These are phyloP conservation scores for Gelatoporia subvermispora DNA, from an alignment of 768 basidiomycete species.

Conservation along the genomic window DNA sequence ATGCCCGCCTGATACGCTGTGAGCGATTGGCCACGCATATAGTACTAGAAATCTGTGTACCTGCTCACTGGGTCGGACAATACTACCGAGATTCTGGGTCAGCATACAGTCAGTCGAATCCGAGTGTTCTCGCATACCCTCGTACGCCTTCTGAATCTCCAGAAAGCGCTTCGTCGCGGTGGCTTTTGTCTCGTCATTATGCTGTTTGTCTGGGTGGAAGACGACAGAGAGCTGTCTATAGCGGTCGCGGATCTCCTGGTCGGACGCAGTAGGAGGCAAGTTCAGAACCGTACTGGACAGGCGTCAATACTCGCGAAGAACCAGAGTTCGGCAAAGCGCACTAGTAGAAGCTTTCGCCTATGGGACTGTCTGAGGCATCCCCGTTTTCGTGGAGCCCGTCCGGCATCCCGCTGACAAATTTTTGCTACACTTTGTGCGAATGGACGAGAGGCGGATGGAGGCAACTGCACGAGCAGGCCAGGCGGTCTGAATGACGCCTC, in stretches of 20 bases:
- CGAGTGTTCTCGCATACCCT: conserved; percentile 41
- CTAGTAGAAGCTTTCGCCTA: conserved; percentile 7
- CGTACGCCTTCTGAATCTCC: conserved; percentile 79
- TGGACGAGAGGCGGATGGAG: background rate
- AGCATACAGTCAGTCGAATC: background rate
- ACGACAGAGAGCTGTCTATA: conserved; percentile 68
- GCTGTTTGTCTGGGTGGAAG: conserved; percentile 85
- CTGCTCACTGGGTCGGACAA: conserved; percentile 68
- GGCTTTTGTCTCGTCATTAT: conserved; percentile 46
- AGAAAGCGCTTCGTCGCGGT: conserved; percentile 66
- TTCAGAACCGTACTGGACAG: conserved; percentile 60
- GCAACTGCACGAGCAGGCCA: background rate
- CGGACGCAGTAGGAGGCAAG: conserved; percentile 56
- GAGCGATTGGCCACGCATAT: conserved; percentile 2
- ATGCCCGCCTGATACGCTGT: conserved; percentile 51
- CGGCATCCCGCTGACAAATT: background rate
- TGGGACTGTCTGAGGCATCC: no score
- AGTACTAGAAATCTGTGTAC: conserved; percentile 35
- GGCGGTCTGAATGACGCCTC: no score
- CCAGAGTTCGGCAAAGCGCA: background rate
- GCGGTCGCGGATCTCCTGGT: conserved; percentile 68
- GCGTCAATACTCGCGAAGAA: background rate
- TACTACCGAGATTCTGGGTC: conserved; percentile 27
- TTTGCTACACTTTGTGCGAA: background rate
- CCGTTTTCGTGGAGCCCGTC: no score